Base-by-base conservation (phyloP, 2,329 filamentous ascomycete genomes). In the Phialophora chinensis region DNA sequence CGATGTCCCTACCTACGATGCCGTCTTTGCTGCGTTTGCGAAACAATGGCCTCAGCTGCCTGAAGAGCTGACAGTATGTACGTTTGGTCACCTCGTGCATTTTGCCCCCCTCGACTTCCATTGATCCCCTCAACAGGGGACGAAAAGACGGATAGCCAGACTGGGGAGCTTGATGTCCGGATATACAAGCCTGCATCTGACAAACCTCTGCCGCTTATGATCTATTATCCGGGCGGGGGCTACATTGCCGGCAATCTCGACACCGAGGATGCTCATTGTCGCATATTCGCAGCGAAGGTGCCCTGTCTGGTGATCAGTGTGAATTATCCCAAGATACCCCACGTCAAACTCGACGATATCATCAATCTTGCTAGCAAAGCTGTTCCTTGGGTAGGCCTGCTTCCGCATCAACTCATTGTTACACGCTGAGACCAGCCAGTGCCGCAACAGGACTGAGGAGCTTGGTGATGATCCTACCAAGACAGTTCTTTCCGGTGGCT, bases 141-240 rank as follows among this genome's bases (percentile, higher is more conserved):
- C 42, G 69, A 71, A 50, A 64, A 60, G 55, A 68, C 63, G 20
- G 62, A 66, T 11, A 65, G 27, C n/a, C 23, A 62, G 29, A 57
- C 63, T 61, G 66, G 62, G n/a, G 54, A 60, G 23, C 63, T 67
- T 4, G 63, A 61, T 25, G 68, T 71, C 17, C 67, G 69, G 29
- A 70, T 71, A n/a, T 71, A 71, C 65, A 68, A 65, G 35, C 68
- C 69, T n/a, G 59, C 63, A 4, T 61, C 65, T 1, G 54, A 62
- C 29, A 63, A 62, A 42, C 61, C 65, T 14, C 69, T 78, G 20
- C 77, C 78, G 5, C 66, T 78, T 35, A 74, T 74, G 31, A 71
- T 79, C 7, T 80, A 75, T 67, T 74, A 67, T 56, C 76, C 79
- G 63, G 78, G 77, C 47, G 78, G 78, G 31, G 77, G 78, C 1